Conservation (phyloP, 2,329 filamentous ascomycete genomes). For the Aspergillus udagawae region DNA sequence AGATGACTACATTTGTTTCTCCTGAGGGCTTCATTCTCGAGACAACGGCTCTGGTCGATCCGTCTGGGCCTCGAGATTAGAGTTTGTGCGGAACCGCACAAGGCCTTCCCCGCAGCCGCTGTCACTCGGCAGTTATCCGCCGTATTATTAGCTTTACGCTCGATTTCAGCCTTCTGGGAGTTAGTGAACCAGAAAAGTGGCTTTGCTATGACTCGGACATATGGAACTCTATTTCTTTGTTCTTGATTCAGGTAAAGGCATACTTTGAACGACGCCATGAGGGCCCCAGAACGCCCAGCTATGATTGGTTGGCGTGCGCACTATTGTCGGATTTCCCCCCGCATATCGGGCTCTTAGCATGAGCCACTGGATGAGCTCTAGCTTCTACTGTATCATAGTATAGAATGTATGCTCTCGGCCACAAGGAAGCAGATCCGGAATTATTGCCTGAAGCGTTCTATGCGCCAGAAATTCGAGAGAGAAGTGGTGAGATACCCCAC, state of each 20-base stretch:
- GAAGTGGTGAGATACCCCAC: not conserved
- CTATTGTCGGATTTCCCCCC: no score
- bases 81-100: not conserved
- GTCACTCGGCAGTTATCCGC: not conserved
- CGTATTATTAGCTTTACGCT: not conserved
- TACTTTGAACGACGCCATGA: no score
- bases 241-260: no score
- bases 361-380: not conserved
- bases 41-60: not conserved
- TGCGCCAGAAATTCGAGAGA: not conserved
- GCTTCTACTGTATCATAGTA: not conserved
- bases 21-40: not conserved
- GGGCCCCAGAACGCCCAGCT: no score
- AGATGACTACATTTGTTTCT: not conserved
- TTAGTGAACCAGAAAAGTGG: no score
- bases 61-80: not conserved
- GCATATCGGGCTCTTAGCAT: no score
- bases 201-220: not conserved
- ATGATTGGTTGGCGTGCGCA: no score
- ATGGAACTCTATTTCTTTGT: not conserved
- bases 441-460: not conserved
- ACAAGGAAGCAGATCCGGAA: not conserved
- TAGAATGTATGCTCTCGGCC: not conserved
- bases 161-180: not conserved
- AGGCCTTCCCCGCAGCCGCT: not conserved